Evolutionary conservation across 352 stramenopile species (phyloP), one percentile per base, ranked within the genome.

Genomic region (Phytophthora tentaculata): DNA sequence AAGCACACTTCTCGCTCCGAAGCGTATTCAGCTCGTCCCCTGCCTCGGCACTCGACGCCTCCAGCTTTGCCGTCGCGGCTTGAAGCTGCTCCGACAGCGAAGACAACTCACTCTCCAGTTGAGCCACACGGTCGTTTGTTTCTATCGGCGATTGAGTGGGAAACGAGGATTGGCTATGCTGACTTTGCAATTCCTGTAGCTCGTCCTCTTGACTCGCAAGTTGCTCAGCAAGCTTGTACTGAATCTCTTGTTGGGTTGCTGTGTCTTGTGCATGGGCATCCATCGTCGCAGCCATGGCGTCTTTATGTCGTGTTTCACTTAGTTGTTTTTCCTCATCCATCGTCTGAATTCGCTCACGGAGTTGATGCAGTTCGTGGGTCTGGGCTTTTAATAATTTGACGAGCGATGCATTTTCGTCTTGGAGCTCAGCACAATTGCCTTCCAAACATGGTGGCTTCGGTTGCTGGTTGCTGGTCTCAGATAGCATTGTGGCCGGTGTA

Each of bases 381-480:
- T 73, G 56, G 16, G 47, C 35, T 29, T 76, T 19, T 17, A 81
- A 22, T 24, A 68, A 67, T 9, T 65, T 68, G 1, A 44, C 10
- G 8, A 83, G 69, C 2, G 49, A 39, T 22, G 56, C 44, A 3
- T 83, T 80, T 61, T 83, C 72, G 22, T 77, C 57, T 61, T 80
- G 52, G 10, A 76, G 64, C 45, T 77, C 56, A 53, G 10, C 20
- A 51, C 60, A 35, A n/a, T 67, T 81, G 2, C 26, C 22, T 62
- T 64, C 54, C 7, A 71, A 17, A 22, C 51, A 66, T 22, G 44
- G 29, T 22, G 39, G 22, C 13, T 10, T 58, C 29, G 19, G 20
- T 32, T 48, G 35, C 20, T 32, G 43, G 14, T 39, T 22, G 10
- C 50, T 37, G 22, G 26, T 45, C 53, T 51, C 53, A n/a, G 20